Evolutionary conservation across 108 stramenopile genomes (phyloP).

Genomic region (Parietichytrium sp.): DNA sequence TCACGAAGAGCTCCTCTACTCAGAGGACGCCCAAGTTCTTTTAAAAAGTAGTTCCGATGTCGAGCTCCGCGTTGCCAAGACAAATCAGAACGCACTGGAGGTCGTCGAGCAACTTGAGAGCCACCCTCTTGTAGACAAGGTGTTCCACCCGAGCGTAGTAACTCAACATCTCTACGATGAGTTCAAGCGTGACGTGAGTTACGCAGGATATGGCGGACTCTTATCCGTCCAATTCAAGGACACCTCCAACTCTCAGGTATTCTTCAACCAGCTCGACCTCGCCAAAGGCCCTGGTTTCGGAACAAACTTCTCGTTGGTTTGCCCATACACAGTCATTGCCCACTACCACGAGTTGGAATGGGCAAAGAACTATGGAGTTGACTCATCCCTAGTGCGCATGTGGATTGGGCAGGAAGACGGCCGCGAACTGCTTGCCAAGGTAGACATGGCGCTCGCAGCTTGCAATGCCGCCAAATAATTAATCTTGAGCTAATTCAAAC

Average conservation of each 20-base stretch:
- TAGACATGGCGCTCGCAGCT: slow-evolving; percentile 15
- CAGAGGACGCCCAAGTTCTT: slow-evolving; percentile 34
- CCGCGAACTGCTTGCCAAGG: slow-evolving; percentile 19
- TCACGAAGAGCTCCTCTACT: slow-evolving; percentile 23
- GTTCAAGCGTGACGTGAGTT: slow-evolving; percentile 17
- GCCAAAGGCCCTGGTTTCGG: slow-evolving; percentile 22
- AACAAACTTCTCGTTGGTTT: slow-evolving; percentile 34
- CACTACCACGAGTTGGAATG: slow-evolving; percentile 38
- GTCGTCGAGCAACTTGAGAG: neutral
- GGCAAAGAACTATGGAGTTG: slow-evolving; percentile 39
- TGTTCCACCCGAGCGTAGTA: neutral
- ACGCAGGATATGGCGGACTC: slow-evolving; percentile 13
- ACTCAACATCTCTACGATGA: neutral
- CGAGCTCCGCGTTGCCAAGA: slow-evolving; percentile 5
- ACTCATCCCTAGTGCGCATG: slow-evolving; percentile 26
- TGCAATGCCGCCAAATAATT: no score
- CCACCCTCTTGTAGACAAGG: neutral
- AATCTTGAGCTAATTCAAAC: no score
- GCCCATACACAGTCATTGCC: slow-evolving; percentile 23
- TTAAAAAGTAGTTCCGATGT: neutral
- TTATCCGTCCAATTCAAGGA: slow-evolving; percentile 24
- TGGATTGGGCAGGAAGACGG: slow-evolving; percentile 40
- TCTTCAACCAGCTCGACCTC: slow-evolving; percentile 18
- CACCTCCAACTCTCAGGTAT: neutral
- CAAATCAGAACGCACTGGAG: neutral